phyloP scores from a whole-genome alignment of 2,329 filamentous ascomycete genomes.

The Penicillium sp. region DNA sequence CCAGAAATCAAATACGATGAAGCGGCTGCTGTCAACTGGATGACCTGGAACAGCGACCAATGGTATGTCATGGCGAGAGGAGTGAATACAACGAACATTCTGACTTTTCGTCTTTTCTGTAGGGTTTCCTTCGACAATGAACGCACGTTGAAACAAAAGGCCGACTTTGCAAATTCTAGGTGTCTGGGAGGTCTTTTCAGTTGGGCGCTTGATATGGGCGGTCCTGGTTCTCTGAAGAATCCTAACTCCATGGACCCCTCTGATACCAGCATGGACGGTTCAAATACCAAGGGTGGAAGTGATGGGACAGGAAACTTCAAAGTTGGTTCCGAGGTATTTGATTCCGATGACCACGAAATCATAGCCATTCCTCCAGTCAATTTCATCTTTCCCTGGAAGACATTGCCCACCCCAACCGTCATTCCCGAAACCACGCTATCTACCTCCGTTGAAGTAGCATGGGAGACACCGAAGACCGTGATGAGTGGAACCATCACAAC shows the following conservation, averaged over 20 bases:
- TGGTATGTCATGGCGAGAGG: slow-evolving; percentile 18
- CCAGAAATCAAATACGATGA: slow-evolving; percentile 6
- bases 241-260: slow-evolving; percentile 7
- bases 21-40: slow-evolving; percentile 19
- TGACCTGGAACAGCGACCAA: slow-evolving; percentile 16
- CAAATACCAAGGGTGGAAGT: background rate
- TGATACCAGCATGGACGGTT: slow-evolving; percentile 2
- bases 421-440: no score
- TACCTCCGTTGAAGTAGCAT: no score
- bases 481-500: no score
- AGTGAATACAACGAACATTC: no score
- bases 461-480: no score
- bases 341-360: no score
- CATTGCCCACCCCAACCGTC: no score
- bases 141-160: slow-evolving; percentile 22
- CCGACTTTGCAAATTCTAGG: slow-evolving; percentile 20
- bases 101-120: no score
- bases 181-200: slow-evolving; percentile 24
- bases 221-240: slow-evolving; percentile 10
- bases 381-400: no score
- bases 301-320: no score
- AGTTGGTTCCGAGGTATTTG: no score
- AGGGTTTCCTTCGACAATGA: slow-evolving; percentile 23
- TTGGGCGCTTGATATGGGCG: slow-evolving; percentile 24
- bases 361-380: no score